These are phyloP conservation scores for Pneumocystis carinii DNA, from an alignment of 1,139 yeast species.

Conservation along the genomic window DNA sequence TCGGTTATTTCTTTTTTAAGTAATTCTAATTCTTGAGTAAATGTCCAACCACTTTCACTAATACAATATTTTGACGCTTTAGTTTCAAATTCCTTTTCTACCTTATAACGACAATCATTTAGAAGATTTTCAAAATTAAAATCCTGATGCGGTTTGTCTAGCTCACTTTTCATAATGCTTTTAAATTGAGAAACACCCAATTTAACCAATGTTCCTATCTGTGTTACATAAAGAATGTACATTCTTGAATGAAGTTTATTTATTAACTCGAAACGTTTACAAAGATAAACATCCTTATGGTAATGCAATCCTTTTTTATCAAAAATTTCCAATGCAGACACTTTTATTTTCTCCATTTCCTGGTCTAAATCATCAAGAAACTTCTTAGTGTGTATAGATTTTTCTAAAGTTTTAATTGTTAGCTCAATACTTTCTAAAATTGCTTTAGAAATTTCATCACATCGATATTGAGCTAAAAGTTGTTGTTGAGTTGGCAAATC, in stretches of 20 bases:
- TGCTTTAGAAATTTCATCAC: slow-evolving; percentile 64
- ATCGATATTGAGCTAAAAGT: slow-evolving; percentile 81
- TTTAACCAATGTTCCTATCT: slow-evolving; percentile 26
- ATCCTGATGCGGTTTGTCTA: slow-evolving; percentile 7
- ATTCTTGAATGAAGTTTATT: slow-evolving; percentile 35
- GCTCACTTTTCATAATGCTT: slow-evolving; percentile 17
- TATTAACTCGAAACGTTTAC: slow-evolving; percentile 34
- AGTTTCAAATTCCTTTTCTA: slow-evolving; percentile 17
- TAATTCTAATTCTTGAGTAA: slow-evolving; percentile 23
- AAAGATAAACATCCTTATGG: slow-evolving; percentile 41
- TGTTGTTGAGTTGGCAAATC: slow-evolving; percentile 95
- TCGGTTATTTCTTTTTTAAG: slow-evolving; percentile 19
- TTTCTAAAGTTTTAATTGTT: slow-evolving; percentile 12
- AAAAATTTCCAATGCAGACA: slow-evolving; percentile 35
- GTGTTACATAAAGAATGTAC: slow-evolving; percentile 32
- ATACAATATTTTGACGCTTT: slow-evolving; percentile 20
- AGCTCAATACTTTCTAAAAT: slow-evolving; percentile 29
- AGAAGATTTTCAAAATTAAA: slow-evolving; percentile 3
- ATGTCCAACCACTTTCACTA: slow-evolving; percentile 19
- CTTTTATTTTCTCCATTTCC: slow-evolving; percentile 30
- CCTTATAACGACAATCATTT: not conserved
- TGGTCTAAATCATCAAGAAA: slow-evolving; percentile 12
- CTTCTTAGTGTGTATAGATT: slow-evolving; percentile 10
- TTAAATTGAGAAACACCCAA: slow-evolving; percentile 21
- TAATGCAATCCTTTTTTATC: slow-evolving; percentile 55